Conservation (phyloP, 768 basidiomycete species). For the Candolleomyces eurysporus region DNA sequence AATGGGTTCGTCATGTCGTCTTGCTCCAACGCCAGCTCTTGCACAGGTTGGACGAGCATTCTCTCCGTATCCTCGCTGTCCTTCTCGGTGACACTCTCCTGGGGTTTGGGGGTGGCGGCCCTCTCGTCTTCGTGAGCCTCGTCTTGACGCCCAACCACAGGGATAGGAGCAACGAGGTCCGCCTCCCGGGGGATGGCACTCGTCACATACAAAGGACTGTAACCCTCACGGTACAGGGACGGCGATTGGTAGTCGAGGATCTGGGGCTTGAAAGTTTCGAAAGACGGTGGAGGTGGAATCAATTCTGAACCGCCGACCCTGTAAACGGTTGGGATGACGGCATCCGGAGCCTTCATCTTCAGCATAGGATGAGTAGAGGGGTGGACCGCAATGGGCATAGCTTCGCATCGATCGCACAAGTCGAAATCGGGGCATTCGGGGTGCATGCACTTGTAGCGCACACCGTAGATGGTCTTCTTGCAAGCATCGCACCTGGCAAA, state of each 20-base stretch:
- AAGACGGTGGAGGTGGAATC: constrained; percentile 9
- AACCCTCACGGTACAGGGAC: background rate
- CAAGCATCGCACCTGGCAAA: constrained; percentile 65
- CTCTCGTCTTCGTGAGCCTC: background rate
- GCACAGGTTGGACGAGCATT: background rate
- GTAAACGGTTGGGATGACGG: constrained; percentile 36
- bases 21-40: background rate
- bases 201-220: background rate
- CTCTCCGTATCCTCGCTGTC: background rate
- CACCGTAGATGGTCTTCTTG: constrained; percentile 49
- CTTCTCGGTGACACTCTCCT: background rate
- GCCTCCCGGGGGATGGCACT: background rate
- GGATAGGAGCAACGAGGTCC: background rate
- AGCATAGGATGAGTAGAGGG: constrained; percentile 68
- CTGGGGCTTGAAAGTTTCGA: background rate
- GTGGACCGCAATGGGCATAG: constrained; percentile 74
- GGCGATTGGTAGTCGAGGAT: background rate
- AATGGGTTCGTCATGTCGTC: constrained; percentile 1
- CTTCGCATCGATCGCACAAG: constrained; percentile 76
- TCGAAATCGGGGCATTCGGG: constrained; percentile 77
- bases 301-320: constrained; percentile 25
- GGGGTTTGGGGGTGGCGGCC: background rate
- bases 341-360: constrained; percentile 61
- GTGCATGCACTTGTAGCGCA: constrained; percentile 87
- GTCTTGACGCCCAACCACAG: background rate